Conservation (phyloP, 2,329 filamentous ascomycete species). For the Fusarium siculi region DNA sequence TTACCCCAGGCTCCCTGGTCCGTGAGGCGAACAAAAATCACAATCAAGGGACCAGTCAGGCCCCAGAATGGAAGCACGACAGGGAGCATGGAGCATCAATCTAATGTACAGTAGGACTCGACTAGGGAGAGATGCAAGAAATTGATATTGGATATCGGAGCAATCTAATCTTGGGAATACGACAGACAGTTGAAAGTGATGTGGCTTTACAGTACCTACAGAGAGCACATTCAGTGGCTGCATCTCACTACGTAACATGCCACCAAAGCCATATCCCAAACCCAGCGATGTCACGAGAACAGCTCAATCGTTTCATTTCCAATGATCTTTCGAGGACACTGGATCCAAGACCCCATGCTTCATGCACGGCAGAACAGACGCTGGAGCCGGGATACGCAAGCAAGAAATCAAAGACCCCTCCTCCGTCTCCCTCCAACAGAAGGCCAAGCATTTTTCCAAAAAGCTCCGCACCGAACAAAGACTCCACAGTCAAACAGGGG, state of each 20-base stretch:
- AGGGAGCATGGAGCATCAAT: slow-evolving; percentile 26
- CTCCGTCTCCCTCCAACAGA: slow-evolving; percentile 12
- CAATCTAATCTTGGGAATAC: neutral
- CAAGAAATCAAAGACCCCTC: slow-evolving; percentile 35
- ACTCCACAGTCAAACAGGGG: slow-evolving; percentile 42
- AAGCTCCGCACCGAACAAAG: slow-evolving; percentile 31
- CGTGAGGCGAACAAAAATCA: slow-evolving; percentile 34
- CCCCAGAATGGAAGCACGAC: slow-evolving; percentile 31
- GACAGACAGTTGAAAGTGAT: slow-evolving; percentile 1
- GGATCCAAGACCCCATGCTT: slow-evolving; percentile 9
- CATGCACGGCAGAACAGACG: slow-evolving; percentile 32
- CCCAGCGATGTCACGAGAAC: neutral
- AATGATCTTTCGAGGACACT: neutral
- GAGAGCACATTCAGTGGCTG: slow-evolving; percentile 19
- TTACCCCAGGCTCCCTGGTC: slow-evolving; percentile 32
- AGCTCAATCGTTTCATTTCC: neutral
- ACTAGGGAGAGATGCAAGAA: slow-evolving; percentile 25
- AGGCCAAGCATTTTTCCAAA: slow-evolving; percentile 31
- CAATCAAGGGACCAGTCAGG: slow-evolving; percentile 34
- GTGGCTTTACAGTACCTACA: slow-evolving; percentile 15
- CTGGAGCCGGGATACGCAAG: slow-evolving; percentile 36
- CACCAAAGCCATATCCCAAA: neutral
- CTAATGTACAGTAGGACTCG: slow-evolving; percentile 15
- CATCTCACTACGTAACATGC: slow-evolving; percentile 3
- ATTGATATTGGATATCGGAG: slow-evolving; percentile 18